Base-by-base conservation (phyloP, 2,329 filamentous ascomycete genomes). In the Neobulgaria alba region DNA sequence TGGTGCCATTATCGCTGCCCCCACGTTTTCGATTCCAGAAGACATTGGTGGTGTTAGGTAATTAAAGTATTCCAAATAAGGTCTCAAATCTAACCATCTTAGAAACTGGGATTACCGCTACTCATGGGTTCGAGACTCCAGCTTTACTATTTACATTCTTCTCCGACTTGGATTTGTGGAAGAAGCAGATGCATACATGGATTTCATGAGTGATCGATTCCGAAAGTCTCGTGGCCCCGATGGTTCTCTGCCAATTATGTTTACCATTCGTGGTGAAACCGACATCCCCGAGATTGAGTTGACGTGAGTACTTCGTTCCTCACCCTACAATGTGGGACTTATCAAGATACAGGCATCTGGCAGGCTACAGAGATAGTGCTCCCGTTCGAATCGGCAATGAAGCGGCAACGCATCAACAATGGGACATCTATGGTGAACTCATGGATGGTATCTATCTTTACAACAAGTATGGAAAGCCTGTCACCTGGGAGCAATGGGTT, bases 321-420 rank as follows among this genome's bases (percentile, higher is more conserved):
- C 39, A 16, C 23, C 23, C 7, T 26, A 12, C 7, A 7, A 26
- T 7, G 23, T 26, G n/a, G 5, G 14, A 10, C 9, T 33, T 29
- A 21, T 8, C 20, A 19, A 36, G 26, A 21, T 10, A 35, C 18
- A 57, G 55, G 41, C 83, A 89, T 51, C 68, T 89, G 2, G 78
- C 85, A 33, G 84, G 84, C 2, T 87, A 88, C 57, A 69, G 77
- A 38, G 72, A 74, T 18, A 87, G 82, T 57, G 71, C 64, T 35
- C 84, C 84, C 0, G 83, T 89, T 16, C 74, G 84, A 2, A 82
- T 88, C 37, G 83, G 84, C 9, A 89, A 89, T 50, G 82, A 79
- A 0, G 84, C 84, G 1, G 82, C 82, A 1, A 83, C 77, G 50
- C 84, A 88, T 55, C 74, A 79, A 36, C 84, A 89, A 56, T 77